A percentile compares a stretch with the other conserved stretches of the same genome.
These are phyloP conservation scores for Boletellus deceptivus DNA, from an alignment of 1,284 basidiomycete genomes.

Conservation along the genomic window DNA sequence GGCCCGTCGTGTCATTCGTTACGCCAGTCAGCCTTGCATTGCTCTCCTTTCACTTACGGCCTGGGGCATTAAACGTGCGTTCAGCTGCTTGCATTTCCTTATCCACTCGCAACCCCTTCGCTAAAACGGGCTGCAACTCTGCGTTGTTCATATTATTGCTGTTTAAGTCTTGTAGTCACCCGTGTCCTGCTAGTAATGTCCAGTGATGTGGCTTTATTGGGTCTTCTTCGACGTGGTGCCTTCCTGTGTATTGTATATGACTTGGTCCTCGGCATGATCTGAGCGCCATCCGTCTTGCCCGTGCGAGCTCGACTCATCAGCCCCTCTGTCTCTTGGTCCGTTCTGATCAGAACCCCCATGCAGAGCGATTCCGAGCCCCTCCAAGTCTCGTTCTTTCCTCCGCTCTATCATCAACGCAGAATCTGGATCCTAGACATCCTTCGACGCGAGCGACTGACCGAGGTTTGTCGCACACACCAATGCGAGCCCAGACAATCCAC, in stretches of 20 bases:
- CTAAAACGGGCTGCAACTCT: background rate
- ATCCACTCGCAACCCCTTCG: background rate
- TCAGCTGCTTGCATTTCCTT: constrained; percentile 10
- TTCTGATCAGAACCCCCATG: constrained; percentile 18
- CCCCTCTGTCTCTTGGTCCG: background rate
- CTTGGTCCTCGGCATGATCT: background rate
- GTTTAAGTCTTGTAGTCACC: constrained; percentile 20
- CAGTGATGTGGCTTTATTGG: constrained; percentile 22
- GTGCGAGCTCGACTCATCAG: background rate
- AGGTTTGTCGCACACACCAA: constrained; percentile 43
- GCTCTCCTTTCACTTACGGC: background rate
- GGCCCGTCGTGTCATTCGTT: constrained; percentile 5
- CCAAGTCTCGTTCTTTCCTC: constrained; percentile 71
- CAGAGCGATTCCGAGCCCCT: constrained; percentile 35
- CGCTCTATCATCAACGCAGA: constrained; percentile 64
- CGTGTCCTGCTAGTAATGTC: background rate
- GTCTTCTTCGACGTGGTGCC: constrained; percentile 20
- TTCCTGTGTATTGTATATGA: constrained; percentile 10
- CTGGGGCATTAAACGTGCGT: background rate
- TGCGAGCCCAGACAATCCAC: background rate
- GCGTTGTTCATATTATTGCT: constrained; percentile 9
- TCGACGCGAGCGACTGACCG: constrained; percentile 53
- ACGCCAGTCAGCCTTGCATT: constrained; percentile 8
- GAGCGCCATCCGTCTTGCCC: background rate
- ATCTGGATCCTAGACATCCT: constrained; percentile 70